A percentile compares a stretch with the other conserved stretches of the same genome.
Conservation (phyloP, 2,329 filamentous ascomycete genomes). For the Trichophyton equinum region DNA sequence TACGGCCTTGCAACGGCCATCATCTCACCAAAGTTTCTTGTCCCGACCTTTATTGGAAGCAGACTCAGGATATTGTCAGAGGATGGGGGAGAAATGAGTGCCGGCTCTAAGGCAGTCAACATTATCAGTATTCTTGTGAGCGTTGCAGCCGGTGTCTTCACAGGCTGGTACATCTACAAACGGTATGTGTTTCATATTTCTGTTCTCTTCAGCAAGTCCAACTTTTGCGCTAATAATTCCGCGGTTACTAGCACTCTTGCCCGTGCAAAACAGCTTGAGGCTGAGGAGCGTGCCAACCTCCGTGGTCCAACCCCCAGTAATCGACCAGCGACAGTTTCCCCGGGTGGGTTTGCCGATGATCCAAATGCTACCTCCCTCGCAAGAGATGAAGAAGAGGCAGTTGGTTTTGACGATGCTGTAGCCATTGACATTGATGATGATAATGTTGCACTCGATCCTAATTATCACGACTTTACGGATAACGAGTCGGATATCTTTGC, state of each 20-base stretch:
- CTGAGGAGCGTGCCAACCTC: slow-evolving; percentile 32
- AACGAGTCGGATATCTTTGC: slow-evolving; percentile 39
- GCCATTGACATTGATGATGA: slow-evolving; percentile 38
- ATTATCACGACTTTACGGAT: slow-evolving; percentile 42
- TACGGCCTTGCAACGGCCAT: slow-evolving; percentile 75
- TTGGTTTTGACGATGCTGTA: slow-evolving; percentile 34
- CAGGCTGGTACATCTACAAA: slow-evolving; percentile 76
- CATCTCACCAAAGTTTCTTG: slow-evolving; percentile 72
- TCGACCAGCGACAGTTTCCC: slow-evolving; percentile 12
- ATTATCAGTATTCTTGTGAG: slow-evolving; percentile 69
- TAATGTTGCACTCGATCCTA: slow-evolving; percentile 20
- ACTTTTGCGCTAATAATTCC: background rate
- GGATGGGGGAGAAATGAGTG: slow-evolving; percentile 68
- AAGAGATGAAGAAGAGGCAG: slow-evolving; percentile 32
- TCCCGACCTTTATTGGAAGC: slow-evolving; percentile 85
- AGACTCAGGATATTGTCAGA: slow-evolving; percentile 74
- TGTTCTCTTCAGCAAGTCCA: background rate
- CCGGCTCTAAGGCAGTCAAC: slow-evolving; percentile 65
- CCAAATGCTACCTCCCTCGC: slow-evolving; percentile 30
- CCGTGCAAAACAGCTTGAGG: slow-evolving; percentile 38
- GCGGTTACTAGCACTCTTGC: slow-evolving; percentile 31
- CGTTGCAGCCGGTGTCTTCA: slow-evolving; percentile 55
- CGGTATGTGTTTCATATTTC: slow-evolving; percentile 28
- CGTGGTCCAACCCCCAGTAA: slow-evolving; percentile 22
- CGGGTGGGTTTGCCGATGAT: slow-evolving; percentile 23